Conservation (phyloP, 2,329 filamentous ascomycete species). For the Lithohypha guttulata region DNA sequence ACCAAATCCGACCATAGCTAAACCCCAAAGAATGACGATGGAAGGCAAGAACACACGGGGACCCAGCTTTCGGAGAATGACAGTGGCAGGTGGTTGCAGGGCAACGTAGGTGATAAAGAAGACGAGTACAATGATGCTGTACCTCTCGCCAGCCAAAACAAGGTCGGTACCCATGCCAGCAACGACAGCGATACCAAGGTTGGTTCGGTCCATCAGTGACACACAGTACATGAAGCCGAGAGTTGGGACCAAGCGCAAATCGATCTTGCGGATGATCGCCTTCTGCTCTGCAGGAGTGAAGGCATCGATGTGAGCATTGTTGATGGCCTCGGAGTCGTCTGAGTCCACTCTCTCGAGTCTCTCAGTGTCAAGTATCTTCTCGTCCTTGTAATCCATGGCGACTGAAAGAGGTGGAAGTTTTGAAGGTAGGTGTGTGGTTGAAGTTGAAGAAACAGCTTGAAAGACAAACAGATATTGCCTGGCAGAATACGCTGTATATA, state of each 20-base stretch:
- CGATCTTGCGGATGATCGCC: slow-evolving; percentile 58
- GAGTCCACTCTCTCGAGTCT: slow-evolving; percentile 3
- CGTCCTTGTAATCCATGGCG: background rate
- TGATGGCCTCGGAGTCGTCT: slow-evolving; percentile 2
- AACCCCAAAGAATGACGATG: slow-evolving; percentile 31
- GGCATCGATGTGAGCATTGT: slow-evolving; percentile 9
- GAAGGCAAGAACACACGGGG: slow-evolving; percentile 25
- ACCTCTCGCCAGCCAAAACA: slow-evolving; percentile 20
- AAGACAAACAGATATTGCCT: background rate
- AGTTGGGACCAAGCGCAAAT: slow-evolving; percentile 52
- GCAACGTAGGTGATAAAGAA: slow-evolving; percentile 66
- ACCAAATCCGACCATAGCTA: slow-evolving; percentile 29
- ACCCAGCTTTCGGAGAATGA: slow-evolving; percentile 57
- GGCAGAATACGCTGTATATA: no score
- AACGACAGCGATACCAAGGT: slow-evolving; percentile 60
- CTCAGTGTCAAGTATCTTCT: background rate
- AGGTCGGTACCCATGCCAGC: slow-evolving; percentile 38
- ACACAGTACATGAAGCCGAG: slow-evolving; percentile 62
- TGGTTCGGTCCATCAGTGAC: slow-evolving; percentile 69
- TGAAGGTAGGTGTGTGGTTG: background rate
- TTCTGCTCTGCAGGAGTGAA: slow-evolving; percentile 43
- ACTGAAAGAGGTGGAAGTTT: background rate
- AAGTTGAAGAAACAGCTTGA: background rate
- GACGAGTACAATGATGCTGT: slow-evolving; percentile 56
- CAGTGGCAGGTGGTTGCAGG: slow-evolving; percentile 60